Conservation (phyloP, 805 yeast genomes). For the Candida hispaniensis region DNA sequence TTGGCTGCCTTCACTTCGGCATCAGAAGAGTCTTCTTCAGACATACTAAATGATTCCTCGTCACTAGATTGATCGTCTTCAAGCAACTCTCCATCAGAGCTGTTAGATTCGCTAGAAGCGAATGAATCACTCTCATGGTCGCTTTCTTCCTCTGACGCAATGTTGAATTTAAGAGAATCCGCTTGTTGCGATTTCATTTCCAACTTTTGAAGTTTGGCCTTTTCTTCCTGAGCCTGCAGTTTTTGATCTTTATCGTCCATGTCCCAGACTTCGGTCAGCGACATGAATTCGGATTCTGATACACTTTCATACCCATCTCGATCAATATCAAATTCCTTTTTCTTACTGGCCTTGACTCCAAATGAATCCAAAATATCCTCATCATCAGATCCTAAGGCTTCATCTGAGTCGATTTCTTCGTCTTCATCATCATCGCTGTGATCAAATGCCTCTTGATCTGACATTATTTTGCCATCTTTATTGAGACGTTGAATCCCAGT, state of each 20-base stretch:
- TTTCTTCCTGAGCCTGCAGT: conserved; percentile 19
- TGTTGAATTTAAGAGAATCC: conserved; percentile 8
- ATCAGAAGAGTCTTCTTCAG: conserved; percentile 23
- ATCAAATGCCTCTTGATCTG: conserved; percentile 5
- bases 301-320: conserved; percentile 61
- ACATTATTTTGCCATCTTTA: conserved; percentile 11
- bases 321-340: conserved; percentile 40
- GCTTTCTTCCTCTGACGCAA: conserved; percentile 19
- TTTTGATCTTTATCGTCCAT: conserved; percentile 41
- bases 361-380: conserved; percentile 31
- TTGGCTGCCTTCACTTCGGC: conserved; percentile 38
- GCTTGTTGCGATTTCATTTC: conserved; percentile 1
- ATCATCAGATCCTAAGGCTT: conserved; percentile 70
- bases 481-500: conserved; percentile 13
- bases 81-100: conserved; percentile 19
- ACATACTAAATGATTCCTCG: conserved; percentile 19
- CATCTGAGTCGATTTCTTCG: conserved; percentile 66
- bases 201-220: conserved; percentile 11
- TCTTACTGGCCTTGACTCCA: conserved; percentile 32
- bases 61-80: conserved; percentile 17
- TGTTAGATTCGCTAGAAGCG: conserved; percentile 9
- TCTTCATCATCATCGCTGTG: conserved; percentile 23
- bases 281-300: conserved; percentile 64
- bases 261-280: conserved; percentile 86
- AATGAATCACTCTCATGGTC: conserved; percentile 19